phyloP scores from a whole-genome alignment of 495 filamentous ascomycete species.

The Daldinia vernicosa region DNA sequence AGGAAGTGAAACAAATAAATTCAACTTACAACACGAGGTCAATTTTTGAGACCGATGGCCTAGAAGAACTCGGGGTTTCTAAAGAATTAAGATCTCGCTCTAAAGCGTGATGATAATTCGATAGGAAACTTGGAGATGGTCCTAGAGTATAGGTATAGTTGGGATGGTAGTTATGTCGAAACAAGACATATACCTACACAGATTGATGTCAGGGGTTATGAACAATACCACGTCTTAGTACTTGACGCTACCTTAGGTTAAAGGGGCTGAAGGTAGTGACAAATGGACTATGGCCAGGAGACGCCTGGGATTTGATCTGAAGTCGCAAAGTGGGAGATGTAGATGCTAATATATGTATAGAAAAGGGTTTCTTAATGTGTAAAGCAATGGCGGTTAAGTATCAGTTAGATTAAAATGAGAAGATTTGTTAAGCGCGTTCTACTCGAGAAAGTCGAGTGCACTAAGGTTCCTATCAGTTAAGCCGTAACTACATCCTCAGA shows the following conservation, averaged over 20 bases:
- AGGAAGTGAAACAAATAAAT: neutral
- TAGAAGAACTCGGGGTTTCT: neutral
- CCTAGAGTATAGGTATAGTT: neutral
- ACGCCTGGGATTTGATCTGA: neutral
- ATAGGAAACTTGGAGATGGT: neutral
- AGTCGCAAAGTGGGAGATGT: neutral
- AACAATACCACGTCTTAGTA: neutral
- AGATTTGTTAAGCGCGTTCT: conserved; percentile 8
- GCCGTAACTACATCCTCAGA: conserved; percentile 11
- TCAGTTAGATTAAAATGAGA: neutral
- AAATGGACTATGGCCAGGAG: neutral
- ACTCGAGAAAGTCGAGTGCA: conserved; percentile 7
- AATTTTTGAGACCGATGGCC: neutral
- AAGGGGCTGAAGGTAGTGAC: neutral
- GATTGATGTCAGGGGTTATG: conserved; percentile 1
- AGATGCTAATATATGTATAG: neutral
- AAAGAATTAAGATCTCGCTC: neutral
- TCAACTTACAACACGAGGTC: conserved; percentile 19
- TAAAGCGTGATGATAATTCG: neutral
- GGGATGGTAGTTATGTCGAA: neutral
- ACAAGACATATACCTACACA: neutral
- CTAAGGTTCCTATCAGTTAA: conserved; percentile 19
- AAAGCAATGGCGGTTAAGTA: neutral
- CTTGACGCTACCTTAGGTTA: neutral
- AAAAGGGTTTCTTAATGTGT: neutral